phyloP scores from a whole-genome alignment of 805 yeast species.

The Saccharomyces kudriavzevii region DNA sequence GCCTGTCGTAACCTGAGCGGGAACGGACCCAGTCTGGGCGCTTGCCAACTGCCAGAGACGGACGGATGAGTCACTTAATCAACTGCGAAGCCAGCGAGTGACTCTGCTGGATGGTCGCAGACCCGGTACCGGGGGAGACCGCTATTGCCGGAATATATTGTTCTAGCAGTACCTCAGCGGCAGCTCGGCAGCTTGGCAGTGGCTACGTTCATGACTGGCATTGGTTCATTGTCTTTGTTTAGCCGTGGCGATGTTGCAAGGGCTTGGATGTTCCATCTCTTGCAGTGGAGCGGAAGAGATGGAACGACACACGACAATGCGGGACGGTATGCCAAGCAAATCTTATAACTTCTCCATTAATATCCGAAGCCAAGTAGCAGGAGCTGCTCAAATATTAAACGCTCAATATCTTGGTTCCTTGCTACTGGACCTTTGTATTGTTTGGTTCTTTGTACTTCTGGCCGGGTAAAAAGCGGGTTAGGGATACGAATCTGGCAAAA shows the following conservation, averaged over 20 bases:
- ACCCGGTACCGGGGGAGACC: slow-evolving; percentile 1
- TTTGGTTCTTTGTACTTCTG: not conserved
- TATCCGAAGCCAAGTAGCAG: not conserved
- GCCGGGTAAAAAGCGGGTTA: not conserved
- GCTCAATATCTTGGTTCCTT: not conserved
- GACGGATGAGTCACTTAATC: not conserved
- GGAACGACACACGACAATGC: not conserved
- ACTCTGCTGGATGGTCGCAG: not conserved
- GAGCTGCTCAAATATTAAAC: not conserved
- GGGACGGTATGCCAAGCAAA: not conserved
- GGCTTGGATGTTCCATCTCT: not conserved
- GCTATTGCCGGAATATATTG: not conserved
- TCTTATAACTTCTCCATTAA: no score
- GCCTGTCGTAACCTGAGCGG: not conserved
- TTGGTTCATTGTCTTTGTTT: not conserved
- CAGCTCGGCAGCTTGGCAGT: not conserved
- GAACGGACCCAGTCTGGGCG: not conserved
- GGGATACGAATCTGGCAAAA: not conserved
- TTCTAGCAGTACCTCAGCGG: not conserved
- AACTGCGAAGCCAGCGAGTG: not conserved
- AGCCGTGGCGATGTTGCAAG: not conserved
- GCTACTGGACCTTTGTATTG: not conserved
- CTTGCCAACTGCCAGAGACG: not conserved
- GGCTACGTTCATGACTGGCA: not conserved
- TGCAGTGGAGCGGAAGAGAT: not conserved